Evolutionary conservation across 352 stramenopile genomes (phyloP).

Genomic region (Globisporangium lucens): DNA sequence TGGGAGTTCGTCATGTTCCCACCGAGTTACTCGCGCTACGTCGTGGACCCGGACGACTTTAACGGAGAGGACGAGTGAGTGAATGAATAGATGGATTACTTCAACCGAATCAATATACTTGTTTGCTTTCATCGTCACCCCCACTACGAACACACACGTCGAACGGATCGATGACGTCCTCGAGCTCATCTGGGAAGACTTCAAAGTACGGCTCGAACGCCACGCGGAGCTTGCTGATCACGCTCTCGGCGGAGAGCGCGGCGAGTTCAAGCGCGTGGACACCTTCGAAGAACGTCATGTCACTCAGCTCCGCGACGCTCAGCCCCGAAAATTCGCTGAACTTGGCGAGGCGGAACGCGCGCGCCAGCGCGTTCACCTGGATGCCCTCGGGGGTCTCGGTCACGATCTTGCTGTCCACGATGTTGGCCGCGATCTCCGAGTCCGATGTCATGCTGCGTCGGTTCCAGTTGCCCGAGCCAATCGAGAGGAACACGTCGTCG

Average conservation of each 20-base stretch:
- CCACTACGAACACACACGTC: conserved; percentile 17
- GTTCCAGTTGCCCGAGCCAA: conserved; percentile 64
- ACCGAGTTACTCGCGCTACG: conserved; percentile 26
- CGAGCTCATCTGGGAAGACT: conserved; percentile 28
- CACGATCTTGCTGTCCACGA: conserved; percentile 41
- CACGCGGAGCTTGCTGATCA: conserved; percentile 17
- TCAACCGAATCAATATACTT: neutral
- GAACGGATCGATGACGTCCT: conserved; percentile 29
- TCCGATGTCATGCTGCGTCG: conserved; percentile 57
- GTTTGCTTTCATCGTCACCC: neutral
- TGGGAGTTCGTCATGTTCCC: conserved; percentile 33
- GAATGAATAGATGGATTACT: too few relatives aligned
- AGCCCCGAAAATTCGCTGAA: conserved; percentile 41
- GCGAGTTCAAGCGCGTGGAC: conserved; percentile 17
- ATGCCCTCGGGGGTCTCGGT: conserved; percentile 28
- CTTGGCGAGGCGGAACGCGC: conserved; percentile 53
- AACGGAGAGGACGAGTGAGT: conserved; percentile 7
- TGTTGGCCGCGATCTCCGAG: conserved; percentile 49
- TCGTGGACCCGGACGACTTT: conserved; percentile 37
- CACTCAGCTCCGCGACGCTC: conserved; percentile 10
- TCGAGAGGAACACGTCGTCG: conserved; percentile 9
- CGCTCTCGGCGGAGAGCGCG: conserved; percentile 6
- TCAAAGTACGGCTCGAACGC: conserved; percentile 29
- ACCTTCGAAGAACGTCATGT: conserved; percentile 25
- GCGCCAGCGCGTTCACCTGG: conserved; percentile 32